Percentiles rank a stretch among this genome's conserved stretches.
Evolutionary conservation across 768 basidiomycete genomes (phyloP).

Genomic region (Gymnopilus junonius): DNA sequence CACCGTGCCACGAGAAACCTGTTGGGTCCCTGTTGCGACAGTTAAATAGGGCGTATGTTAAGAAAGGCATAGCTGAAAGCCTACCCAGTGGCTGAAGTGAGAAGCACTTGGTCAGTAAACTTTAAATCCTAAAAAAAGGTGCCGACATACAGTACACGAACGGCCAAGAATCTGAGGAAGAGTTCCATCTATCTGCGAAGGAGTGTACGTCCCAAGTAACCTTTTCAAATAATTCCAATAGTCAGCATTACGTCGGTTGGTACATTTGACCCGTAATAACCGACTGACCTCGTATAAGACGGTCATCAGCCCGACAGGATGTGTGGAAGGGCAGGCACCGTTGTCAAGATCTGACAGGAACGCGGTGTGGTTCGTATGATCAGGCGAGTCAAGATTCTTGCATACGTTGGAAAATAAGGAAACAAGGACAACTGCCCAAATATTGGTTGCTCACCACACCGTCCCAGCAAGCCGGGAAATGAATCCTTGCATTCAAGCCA

Average conservation of each 20-base stretch:
- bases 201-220: slow-evolving; percentile 44
- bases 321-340: slow-evolving; percentile 40
- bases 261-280: neutral
- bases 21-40: slow-evolving; percentile 49
- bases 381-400: slow-evolving; percentile 43
- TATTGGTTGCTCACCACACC: slow-evolving; percentile 32
- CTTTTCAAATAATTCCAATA: slow-evolving; percentile 12
- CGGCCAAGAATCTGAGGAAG: slow-evolving; percentile 38
- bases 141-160: slow-evolving; percentile 38
- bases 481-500: slow-evolving; percentile 42
- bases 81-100: slow-evolving; percentile 41
- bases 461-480: slow-evolving; percentile 48
- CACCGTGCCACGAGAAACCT: slow-evolving; percentile 51
- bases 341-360: slow-evolving; percentile 40
- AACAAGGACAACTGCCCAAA: neutral
- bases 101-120: neutral
- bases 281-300: slow-evolving; percentile 38
- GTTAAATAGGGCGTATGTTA: neutral
- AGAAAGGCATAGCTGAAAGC: neutral
- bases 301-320: slow-evolving; percentile 43
- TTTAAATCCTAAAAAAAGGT: neutral
- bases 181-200: slow-evolving; percentile 40
- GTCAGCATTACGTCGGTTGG: neutral
- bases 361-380: slow-evolving; percentile 40
- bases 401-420: neutral